Conservation (phyloP, 106 monocot species). For the Ottelia alismoides region DNA sequence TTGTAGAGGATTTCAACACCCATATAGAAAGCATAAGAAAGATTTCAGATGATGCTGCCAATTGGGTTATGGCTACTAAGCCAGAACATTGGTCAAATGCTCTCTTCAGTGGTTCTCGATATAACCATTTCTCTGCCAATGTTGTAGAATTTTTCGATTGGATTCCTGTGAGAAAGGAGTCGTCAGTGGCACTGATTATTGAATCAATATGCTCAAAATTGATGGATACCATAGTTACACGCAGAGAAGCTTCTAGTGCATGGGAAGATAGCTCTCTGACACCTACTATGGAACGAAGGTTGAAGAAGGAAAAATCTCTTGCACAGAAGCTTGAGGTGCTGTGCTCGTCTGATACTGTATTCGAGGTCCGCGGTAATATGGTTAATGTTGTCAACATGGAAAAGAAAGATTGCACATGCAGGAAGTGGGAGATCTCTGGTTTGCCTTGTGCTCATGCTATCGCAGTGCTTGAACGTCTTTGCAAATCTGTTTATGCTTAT, state of each 20-base stretch:
- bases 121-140: slow-evolving; percentile 67
- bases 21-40: slow-evolving; percentile 51
- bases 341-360: slow-evolving; percentile 88
- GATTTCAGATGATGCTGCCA: slow-evolving; percentile 49
- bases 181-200: slow-evolving; percentile 62
- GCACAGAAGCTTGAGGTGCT: slow-evolving; percentile 48
- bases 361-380: slow-evolving; percentile 70
- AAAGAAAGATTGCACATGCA: slow-evolving; percentile 69
- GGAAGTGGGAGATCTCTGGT: slow-evolving; percentile 81
- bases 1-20: slow-evolving; percentile 52
- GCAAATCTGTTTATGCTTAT: slow-evolving; percentile 50
- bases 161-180: slow-evolving; percentile 72
- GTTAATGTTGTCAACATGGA: slow-evolving; percentile 69
- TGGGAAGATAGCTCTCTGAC: slow-evolving; percentile 50
- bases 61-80: slow-evolving; percentile 64
- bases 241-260: slow-evolving; percentile 32
- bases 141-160: slow-evolving; percentile 51
- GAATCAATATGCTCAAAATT: slow-evolving; percentile 55
- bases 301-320: slow-evolving; percentile 46
- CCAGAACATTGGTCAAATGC: slow-evolving; percentile 96
- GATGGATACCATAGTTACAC: slow-evolving; percentile 42
- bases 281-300: slow-evolving; percentile 65
- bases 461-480: slow-evolving; percentile 51
- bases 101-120: slow-evolving; percentile 59
- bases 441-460: slow-evolving; percentile 72